Evolutionary conservation across 2,329 filamentous ascomycete species (phyloP), one percentile per base, ranked within the genome.

Genomic region (Neonectria faginata): DNA sequence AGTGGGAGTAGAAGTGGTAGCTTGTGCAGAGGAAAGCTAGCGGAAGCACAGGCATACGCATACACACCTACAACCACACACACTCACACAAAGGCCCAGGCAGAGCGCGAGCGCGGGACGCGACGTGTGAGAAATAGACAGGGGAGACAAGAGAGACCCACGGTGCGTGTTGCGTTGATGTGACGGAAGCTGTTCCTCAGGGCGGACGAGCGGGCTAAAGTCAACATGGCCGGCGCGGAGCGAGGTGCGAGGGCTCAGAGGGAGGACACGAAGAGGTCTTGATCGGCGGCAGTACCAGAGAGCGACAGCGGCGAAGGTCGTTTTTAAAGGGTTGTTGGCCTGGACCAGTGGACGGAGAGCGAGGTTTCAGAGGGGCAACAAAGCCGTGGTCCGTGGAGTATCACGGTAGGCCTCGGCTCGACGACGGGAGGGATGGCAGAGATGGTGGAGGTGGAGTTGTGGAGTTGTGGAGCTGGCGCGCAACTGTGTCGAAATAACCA

Each of bases 101-200:
- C 51, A 22, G 52, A 51, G 22, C 10, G 50, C 33, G 10, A 5
- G 52, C 27, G 36, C 12, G 20, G 44, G 55, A 33, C 25, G 44
- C 27, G 20, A 54, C n/a, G 14, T 47, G 44, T 39, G 55, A 51
- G n/a, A 39, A 27, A 62, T 60, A 58, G 47, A 55, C 59, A 64
- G 33, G 14, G 56, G 42, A 36, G 50, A 57, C 33, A 29, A 47
- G 48, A 16, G 16, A 54, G 50, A 72, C 72, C 71, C 39, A 74
- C 72, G 25, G 70, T 64, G 61, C 72, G 72, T 59, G 76, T 66
- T 67, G 72, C 73, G 54, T 64, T 72, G 64, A 76, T 66, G 65
- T 71, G 72, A 72, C 73, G 75, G 69, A 77, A 70, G 67, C 71
- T 76, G 67, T 74, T 79, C 72, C 77, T 78, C 60, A 79, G 67